Evolutionary conservation across 441 rosid genomes (phyloP).

Genomic region (Geranium incanum): DNA sequence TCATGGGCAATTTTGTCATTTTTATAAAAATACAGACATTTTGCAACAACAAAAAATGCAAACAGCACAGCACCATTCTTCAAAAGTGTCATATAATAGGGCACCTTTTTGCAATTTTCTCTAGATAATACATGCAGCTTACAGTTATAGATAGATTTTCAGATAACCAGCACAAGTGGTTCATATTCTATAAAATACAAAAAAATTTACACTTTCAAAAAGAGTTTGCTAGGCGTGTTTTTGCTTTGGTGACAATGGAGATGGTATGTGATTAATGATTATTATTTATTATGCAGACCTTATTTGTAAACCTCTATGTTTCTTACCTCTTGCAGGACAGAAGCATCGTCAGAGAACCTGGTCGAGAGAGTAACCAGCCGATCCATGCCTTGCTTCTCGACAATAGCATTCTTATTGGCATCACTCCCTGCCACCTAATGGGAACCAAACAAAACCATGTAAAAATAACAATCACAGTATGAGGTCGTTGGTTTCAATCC

Average conservation of each 20-base stretch:
- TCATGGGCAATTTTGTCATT: too few species aligned
- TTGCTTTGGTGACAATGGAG: not conserved
- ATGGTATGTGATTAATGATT: not conserved
- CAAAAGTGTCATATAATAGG: too few species aligned
- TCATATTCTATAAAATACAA: too few species aligned
- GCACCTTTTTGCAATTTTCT: too few species aligned
- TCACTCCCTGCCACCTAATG: constrained; percentile 91
- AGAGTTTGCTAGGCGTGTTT: not conserved
- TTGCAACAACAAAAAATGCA: too few species aligned
- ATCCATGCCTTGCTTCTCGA: constrained; percentile 67
- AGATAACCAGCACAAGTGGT: too few species aligned
- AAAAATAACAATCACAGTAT: not conserved
- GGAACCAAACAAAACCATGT: constrained; percentile 17
- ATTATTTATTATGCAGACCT: not conserved
- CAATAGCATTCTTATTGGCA: constrained; percentile 63
- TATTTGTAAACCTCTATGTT: not conserved
- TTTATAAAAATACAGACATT: too few species aligned
- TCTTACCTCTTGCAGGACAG: constrained; percentile 78
- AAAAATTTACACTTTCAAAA: too few species aligned
- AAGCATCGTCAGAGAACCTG: constrained; percentile 68
- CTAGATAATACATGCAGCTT: too few species aligned
- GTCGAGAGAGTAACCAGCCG: constrained; percentile 59
- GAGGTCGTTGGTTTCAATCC: too few species aligned
- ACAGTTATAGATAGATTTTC: too few species aligned
- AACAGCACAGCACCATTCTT: too few species aligned